Percentiles rank a stretch among this genome's conserved stretches.
These are phyloP conservation scores for Ulvella scutata DNA, from an alignment of 139 green algal species.

Conservation along the genomic window DNA sequence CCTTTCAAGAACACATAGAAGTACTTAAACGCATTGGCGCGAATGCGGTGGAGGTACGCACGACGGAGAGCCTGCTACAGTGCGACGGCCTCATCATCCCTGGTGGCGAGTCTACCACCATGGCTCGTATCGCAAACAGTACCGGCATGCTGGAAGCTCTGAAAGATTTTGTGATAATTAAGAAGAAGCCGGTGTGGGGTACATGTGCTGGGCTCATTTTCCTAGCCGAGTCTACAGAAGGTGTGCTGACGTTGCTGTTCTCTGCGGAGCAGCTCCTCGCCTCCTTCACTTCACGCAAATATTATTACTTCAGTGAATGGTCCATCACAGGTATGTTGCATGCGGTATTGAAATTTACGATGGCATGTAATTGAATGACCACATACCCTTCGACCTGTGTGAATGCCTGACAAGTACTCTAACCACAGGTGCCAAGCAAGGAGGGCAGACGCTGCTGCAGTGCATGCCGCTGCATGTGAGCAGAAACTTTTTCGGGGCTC, in stretches of 20 bases:
- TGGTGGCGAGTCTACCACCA: slow-evolving; percentile 85
- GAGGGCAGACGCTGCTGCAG: slow-evolving; percentile 84
- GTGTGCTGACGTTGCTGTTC: slow-evolving; percentile 14
- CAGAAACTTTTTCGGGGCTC: slow-evolving; percentile 94
- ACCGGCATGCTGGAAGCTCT: slow-evolving; percentile 74
- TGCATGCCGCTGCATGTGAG: slow-evolving; percentile 82
- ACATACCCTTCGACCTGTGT: too few relatives aligned
- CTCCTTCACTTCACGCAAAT: too few relatives aligned
- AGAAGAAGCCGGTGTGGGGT: slow-evolving; percentile 74
- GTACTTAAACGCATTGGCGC: slow-evolving; percentile 46
- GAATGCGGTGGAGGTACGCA: slow-evolving; percentile 69
- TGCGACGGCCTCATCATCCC: slow-evolving; percentile 81
- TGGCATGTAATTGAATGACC: too few relatives aligned
- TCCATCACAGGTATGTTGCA: too few relatives aligned
- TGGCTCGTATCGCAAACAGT: slow-evolving; percentile 74
- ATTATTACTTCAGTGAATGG: too few relatives aligned
- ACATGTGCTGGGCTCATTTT: slow-evolving; percentile 98
- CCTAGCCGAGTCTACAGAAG: slow-evolving; percentile 61
- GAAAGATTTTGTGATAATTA: slow-evolving; percentile 28
- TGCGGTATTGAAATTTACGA: too few relatives aligned
- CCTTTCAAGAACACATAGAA: slow-evolving; percentile 77
- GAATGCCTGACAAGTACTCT: too few relatives aligned
- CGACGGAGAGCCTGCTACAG: slow-evolving; percentile 48
- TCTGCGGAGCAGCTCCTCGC: too few relatives aligned
- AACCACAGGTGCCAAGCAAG: slow-evolving; percentile 78